Conservation (phyloP, 2,329 filamentous ascomycete genomes). For the Xylaria sp. region DNA sequence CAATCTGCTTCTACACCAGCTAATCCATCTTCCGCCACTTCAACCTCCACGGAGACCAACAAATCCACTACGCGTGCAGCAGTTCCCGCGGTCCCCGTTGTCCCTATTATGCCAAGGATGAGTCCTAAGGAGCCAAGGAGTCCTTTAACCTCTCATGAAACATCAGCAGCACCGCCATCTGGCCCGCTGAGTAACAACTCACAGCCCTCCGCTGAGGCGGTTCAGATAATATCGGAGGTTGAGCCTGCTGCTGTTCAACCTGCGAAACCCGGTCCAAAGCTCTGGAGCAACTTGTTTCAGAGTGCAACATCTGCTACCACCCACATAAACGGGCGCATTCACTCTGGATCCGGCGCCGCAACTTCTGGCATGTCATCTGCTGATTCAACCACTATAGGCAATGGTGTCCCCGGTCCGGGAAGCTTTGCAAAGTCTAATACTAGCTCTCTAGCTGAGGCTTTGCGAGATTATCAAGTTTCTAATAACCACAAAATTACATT, state of each 20-base stretch:
- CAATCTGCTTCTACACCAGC: constrained; percentile 50
- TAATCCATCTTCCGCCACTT: constrained; percentile 40
- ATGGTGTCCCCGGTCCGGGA: constrained; percentile 43
- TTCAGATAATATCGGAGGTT: constrained; percentile 42
- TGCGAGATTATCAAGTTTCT: constrained; percentile 77
- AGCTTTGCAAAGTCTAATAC: constrained; percentile 58
- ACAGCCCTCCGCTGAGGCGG: constrained; percentile 27
- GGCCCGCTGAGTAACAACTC: constrained; percentile 31
- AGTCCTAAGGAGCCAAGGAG: constrained; percentile 47
- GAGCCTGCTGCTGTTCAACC: constrained; percentile 46
- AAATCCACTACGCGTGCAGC: constrained; percentile 51
- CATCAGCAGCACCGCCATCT: constrained; percentile 31
- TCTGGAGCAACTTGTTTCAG: constrained; percentile 54
- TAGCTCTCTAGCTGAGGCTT: constrained; percentile 65
- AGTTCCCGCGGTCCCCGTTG: constrained; percentile 56
- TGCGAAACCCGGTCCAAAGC: constrained; percentile 50
- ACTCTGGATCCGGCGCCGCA: constrained; percentile 38
- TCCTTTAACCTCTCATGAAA: constrained; percentile 39
- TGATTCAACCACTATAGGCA: constrained; percentile 38
- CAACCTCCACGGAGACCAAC: constrained; percentile 43
- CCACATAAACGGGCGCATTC: constrained; percentile 42
- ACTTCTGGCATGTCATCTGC: constrained; percentile 41
- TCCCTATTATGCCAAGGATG: constrained; percentile 59
- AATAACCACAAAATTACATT: constrained; percentile 76
- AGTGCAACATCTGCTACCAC: constrained; percentile 41